Percentiles rank a stretch among this genome's conserved stretches.
Conservation (phyloP, 2,329 filamentous ascomycete genomes). For the Ascomycota sp. region DNA sequence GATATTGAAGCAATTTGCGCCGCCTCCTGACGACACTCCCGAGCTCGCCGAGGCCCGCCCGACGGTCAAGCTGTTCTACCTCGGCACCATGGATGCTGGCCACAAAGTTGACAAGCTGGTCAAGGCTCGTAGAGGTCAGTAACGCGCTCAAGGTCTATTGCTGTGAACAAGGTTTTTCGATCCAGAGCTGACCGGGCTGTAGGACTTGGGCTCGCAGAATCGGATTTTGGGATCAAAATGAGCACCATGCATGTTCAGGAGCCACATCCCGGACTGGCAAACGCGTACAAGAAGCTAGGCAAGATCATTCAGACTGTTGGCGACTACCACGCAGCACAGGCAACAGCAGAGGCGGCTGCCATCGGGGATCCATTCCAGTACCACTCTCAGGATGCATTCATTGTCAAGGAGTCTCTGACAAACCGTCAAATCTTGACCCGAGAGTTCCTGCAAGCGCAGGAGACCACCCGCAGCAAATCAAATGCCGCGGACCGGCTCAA, state of each 20-base stretch:
- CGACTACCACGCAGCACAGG: conserved; percentile 88
- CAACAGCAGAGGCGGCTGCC: conserved; percentile 86
- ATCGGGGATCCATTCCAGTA: conserved; percentile 85
- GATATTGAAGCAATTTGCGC: conserved; percentile 93
- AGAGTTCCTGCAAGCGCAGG: conserved; percentile 78
- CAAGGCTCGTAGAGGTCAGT: conserved; percentile 64
- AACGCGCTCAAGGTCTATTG: too few species aligned
- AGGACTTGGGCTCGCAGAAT: conserved; percentile 81
- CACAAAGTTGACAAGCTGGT: conserved; percentile 92
- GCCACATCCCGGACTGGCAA: conserved; percentile 64
- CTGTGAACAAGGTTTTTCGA: too few species aligned
- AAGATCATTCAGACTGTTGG: conserved; percentile 83
- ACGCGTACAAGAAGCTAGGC: conserved; percentile 84
- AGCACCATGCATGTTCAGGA: conserved; percentile 74
- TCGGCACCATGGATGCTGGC: conserved; percentile 86
- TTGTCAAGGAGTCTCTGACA: conserved; percentile 92
- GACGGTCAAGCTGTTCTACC: conserved; percentile 82
- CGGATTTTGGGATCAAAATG: conserved; percentile 80
- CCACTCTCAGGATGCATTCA: conserved; percentile 85
- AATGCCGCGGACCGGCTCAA: conserved; percentile 76
- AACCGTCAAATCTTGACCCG: conserved; percentile 92
- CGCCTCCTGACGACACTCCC: conserved; percentile 87
- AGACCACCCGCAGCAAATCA: conserved; percentile 59
- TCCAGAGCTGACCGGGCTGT: conserved; percentile 2
- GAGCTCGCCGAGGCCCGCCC: conserved; percentile 79